Evolutionary conservation across 2,329 filamentous ascomycete genomes (phyloP).

Genomic region (Ophiostoma angusticollis): DNA sequence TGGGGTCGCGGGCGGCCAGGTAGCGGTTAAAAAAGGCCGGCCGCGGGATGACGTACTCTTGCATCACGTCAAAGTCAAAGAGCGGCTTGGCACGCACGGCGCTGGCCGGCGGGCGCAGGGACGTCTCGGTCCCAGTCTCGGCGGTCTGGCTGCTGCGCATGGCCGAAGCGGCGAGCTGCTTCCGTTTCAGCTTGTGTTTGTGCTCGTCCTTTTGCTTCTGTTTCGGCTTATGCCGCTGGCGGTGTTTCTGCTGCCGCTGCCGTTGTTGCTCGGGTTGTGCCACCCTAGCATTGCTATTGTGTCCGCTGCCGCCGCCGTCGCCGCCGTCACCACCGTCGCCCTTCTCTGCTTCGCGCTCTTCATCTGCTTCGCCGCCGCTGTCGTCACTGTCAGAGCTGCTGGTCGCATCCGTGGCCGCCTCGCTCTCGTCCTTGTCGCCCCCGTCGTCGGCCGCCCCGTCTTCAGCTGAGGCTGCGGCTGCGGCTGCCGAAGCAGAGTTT

Average conservation of each 20-base stretch:
- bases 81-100: slow-evolving; percentile 27
- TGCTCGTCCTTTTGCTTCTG: too few species aligned
- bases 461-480: too few species aligned
- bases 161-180: slow-evolving; percentile 45
- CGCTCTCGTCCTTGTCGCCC: slow-evolving; percentile 1
- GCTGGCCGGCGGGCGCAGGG: not conserved
- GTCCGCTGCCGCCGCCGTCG: not conserved
- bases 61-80: slow-evolving; percentile 74
- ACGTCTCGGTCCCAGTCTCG: not conserved
- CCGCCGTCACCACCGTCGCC: not conserved
- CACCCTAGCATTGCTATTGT: too few species aligned
- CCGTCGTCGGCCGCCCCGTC: too few species aligned
- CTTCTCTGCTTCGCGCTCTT: not conserved
- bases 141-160: too few species aligned
- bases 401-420: slow-evolving; percentile 13
- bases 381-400: too few species aligned
- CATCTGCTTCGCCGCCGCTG: not conserved
- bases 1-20: slow-evolving; percentile 63
- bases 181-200: too few species aligned
- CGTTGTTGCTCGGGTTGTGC: too few species aligned
- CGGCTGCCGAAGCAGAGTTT: too few species aligned
- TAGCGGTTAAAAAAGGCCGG: slow-evolving; percentile 92
- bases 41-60: slow-evolving; percentile 86
- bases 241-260: slow-evolving; percentile 1
- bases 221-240: not conserved